Percentiles rank a stretch among this genome's conserved stretches.
Evolutionary conservation across 768 basidiomycete species (phyloP).

Genomic region (Nidularia sp.): DNA sequence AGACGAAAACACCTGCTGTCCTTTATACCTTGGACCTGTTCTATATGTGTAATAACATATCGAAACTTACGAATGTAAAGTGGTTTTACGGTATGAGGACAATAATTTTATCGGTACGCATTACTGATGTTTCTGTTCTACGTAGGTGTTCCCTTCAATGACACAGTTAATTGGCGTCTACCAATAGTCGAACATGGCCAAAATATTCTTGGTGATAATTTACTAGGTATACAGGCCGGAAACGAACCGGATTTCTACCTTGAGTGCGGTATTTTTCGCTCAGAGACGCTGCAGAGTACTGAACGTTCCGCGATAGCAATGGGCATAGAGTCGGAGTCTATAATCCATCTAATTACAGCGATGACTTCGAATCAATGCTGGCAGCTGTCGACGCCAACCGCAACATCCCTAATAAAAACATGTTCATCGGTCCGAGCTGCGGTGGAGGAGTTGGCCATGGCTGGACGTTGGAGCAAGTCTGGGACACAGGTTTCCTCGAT

Average conservation of each 20-base stretch:
- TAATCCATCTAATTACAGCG: background rate
- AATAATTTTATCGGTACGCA: background rate
- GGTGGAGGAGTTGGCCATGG: slow-evolving; percentile 26
- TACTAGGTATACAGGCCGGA: background rate
- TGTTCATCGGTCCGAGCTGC: slow-evolving; percentile 53
- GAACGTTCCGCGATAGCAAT: background rate
- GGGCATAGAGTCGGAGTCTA: background rate
- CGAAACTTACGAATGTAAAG: slow-evolving; percentile 50
- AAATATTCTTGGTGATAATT: background rate
- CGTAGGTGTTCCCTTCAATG: background rate
- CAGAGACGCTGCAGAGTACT: background rate
- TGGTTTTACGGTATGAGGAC: slow-evolving; percentile 41
- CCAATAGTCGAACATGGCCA: background rate
- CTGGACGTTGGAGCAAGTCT: slow-evolving; percentile 45
- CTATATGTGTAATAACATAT: slow-evolving; percentile 62
- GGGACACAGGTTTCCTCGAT: slow-evolving; percentile 47
- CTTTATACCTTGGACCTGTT: slow-evolving; percentile 63
- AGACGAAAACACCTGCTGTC: slow-evolving; percentile 68
- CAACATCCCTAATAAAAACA: slow-evolving; percentile 11
- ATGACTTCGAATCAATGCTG: background rate
- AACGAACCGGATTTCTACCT: background rate
- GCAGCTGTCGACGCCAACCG: background rate
- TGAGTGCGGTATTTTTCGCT: background rate
- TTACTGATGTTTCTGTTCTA: background rate
- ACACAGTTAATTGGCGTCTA: background rate